Base-by-base conservation (phyloP, 2,329 filamentous ascomycete species). In the Hypoxylon sp. region DNA sequence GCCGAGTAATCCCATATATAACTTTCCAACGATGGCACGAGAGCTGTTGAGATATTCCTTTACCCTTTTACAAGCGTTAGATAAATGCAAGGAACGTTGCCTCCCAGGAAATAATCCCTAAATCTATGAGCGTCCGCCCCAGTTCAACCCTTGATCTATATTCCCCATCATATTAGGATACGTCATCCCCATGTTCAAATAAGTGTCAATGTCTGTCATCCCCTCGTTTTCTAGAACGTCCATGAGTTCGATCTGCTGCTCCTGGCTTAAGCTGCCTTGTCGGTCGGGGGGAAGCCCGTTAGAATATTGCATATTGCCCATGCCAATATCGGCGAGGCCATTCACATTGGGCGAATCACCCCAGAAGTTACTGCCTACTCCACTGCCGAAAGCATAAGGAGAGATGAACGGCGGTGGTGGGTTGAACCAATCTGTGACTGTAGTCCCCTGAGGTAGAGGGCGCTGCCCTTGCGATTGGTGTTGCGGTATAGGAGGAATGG, bases 241-340 rank as follows among this genome's bases (percentile, higher is more conserved):
- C 91, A 97, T 93, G 38, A 97, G 82, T 81, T 97, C 92, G 69
- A 90, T 81, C 79, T 96, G 93, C 79, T 97, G 93, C 75, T 93
- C 88, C 69, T 94, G 91, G 65, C 90, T 94, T 32, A 97, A 82
- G 65, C 86, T 92, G 70, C 89, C 93, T 74, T 88, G 89, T 65
- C 85, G 86, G 76, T 87, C 86, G 25, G 81, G 78, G 2, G 78
- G 75, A n/a, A 78, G 52, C 25, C 72, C 71, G 41, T 72, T 55
- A 7, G 78, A 69, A 52, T 78, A 72, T 13, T 70, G 64, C 34
- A 73, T 68, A 25, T 69, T 65, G 14, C 65, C 66, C 53, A 69
- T 63, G 4, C 74, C 72, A 23, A 75, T 65, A n/a, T 73, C 72
- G 41, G 69, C 72, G 14, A 71, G 57, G 28, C 75, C 74, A 38